A percentile compares a stretch with the other conserved stretches of the same genome.
phyloP scores from a whole-genome alignment of 2,329 filamentous ascomycete genomes.

The Bipolaris victoriae region DNA sequence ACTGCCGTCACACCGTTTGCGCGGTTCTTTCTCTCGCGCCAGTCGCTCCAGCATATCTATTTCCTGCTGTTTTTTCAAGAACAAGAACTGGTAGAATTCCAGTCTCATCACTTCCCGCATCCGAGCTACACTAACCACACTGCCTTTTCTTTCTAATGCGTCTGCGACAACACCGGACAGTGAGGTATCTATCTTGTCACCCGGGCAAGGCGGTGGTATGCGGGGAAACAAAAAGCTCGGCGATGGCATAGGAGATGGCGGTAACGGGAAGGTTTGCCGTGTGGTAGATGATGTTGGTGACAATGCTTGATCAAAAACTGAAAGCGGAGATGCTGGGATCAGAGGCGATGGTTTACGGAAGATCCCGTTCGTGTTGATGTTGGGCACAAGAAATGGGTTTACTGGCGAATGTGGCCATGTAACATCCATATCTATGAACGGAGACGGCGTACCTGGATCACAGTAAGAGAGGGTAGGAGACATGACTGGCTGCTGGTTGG shows the following conservation, averaged over 20 bases:
- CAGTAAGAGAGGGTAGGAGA: constrained; percentile 24
- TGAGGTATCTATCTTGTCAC: not conserved
- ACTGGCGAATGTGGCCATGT: constrained; percentile 11
- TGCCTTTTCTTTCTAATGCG: constrained; percentile 1
- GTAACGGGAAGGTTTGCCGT: not conserved
- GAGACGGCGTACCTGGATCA: constrained; percentile 24
- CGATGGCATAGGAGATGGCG: constrained; percentile 5
- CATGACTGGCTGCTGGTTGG: constrained; percentile 2
- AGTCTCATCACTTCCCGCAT: constrained; percentile 7
- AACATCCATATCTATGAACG: not conserved
- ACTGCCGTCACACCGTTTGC: not conserved
- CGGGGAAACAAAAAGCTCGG: constrained; percentile 24
- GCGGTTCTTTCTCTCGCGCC: not conserved
- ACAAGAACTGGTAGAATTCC: constrained; percentile 16
- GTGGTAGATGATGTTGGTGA: not conserved
- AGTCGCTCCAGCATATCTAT: not conserved
- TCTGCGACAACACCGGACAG: not conserved
- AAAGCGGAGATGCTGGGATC: constrained; percentile 25
- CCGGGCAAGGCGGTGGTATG: constrained; percentile 13
- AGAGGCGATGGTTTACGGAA: constrained; percentile 17
- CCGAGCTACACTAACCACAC: constrained; percentile 5
- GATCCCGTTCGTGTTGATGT: not conserved
- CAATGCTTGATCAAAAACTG: constrained; percentile 22
- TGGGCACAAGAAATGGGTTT: constrained; percentile 26
- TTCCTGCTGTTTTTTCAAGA: constrained; percentile 8